Conservation (phyloP, 176 grass and related monocot genomes). For the Metroxylon sagu region DNA sequence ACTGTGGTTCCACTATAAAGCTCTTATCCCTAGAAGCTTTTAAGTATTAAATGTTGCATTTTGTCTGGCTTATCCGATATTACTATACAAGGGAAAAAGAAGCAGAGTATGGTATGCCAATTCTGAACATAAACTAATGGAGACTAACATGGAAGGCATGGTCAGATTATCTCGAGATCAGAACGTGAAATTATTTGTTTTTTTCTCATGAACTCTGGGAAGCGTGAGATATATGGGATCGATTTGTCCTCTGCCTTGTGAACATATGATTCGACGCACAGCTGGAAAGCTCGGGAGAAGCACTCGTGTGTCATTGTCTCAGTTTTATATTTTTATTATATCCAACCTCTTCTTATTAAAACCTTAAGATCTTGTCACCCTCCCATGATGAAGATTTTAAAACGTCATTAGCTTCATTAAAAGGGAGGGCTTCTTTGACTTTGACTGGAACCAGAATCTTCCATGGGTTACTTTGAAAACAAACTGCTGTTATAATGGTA, state of each 20-base stretch:
- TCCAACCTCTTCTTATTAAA: slow-evolving; percentile 31
- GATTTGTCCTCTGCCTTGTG: slow-evolving; percentile 34
- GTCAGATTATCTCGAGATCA: slow-evolving; percentile 51
- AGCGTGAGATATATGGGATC: slow-evolving; percentile 11
- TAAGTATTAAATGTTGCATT: neutral
- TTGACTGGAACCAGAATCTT: slow-evolving; percentile 39
- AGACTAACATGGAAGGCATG: slow-evolving; percentile 22
- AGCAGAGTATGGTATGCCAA: neutral
- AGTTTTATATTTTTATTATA: slow-evolving; percentile 43
- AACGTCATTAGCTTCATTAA: slow-evolving; percentile 36
- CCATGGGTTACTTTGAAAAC: no score
- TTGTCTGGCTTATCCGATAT: no score
- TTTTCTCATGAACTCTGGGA: neutral
- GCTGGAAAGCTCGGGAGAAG: slow-evolving; percentile 87
- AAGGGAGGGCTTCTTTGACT: slow-evolving; percentile 33
- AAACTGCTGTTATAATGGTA: no score
- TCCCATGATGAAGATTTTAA: slow-evolving; percentile 50
- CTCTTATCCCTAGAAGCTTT: neutral
- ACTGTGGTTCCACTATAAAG: neutral
- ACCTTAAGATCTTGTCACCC: slow-evolving; percentile 10
- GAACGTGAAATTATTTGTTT: slow-evolving; percentile 19
- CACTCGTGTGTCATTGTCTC: slow-evolving; percentile 74
- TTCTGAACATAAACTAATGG: slow-evolving; percentile 35
- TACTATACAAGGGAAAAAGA: neutral
- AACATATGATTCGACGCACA: slow-evolving; percentile 52